Conservation (phyloP, 2,329 filamentous ascomycete species). For the Elsinoe perseae region DNA sequence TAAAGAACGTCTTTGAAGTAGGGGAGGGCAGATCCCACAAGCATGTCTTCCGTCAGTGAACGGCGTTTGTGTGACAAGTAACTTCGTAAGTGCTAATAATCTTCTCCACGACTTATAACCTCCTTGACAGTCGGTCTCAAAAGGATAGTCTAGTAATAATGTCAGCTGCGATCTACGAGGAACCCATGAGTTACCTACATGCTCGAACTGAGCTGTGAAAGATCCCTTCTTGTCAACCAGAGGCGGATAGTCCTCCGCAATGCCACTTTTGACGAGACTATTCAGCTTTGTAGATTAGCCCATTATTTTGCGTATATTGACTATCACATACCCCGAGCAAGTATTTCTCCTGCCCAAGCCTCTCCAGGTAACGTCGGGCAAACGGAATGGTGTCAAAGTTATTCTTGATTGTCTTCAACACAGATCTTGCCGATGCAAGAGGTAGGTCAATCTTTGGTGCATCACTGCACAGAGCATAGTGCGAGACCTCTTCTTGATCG, state of each 20-base stretch:
- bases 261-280: conserved; percentile 70
- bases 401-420: conserved; percentile 86
- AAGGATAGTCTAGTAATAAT: conserved; percentile 41
- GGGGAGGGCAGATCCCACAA: no score
- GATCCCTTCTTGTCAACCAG: conserved; percentile 88
- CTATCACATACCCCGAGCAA: conserved; percentile 63
- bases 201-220: conserved; percentile 90
- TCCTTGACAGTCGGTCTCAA: conserved; percentile 35
- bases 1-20: no score
- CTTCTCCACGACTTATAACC: conserved; percentile 34
- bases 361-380: conserved; percentile 82
- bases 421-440: conserved; percentile 71
- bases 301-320: conserved; percentile 8
- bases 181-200: conserved; percentile 54
- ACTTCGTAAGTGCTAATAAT: conserved; percentile 38
- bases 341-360: conserved; percentile 91
- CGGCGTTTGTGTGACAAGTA: no score
- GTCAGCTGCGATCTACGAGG: background rate
- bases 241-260: conserved; percentile 86
- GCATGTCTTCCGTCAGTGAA: no score
- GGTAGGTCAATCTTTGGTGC: conserved; percentile 68
- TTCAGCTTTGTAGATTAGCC: conserved; percentile 55
- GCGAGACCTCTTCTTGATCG: conserved; percentile 74
- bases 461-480: conserved; percentile 72
- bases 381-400: conserved; percentile 92